A percentile compares a stretch with the other conserved stretches of the same genome.
These are phyloP conservation scores for Monascus ruber DNA, from an alignment of 2,329 filamentous ascomycete genomes.

Conservation along the genomic window DNA sequence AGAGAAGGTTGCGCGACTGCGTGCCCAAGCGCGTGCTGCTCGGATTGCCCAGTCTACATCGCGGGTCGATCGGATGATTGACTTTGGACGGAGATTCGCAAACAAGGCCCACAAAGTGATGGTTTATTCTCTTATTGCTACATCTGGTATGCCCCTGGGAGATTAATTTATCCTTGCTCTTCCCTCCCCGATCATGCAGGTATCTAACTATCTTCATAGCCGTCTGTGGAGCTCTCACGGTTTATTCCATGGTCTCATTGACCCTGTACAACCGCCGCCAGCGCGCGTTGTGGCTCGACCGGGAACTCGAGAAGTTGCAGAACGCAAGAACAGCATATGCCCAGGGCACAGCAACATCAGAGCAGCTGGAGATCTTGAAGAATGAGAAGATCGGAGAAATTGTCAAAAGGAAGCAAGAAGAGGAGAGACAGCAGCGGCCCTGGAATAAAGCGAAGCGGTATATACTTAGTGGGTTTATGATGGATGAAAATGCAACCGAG, in stretches of 20 bases:
- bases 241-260: conserved; percentile 55
- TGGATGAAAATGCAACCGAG: conserved; percentile 15
- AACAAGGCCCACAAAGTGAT: conserved; percentile 51
- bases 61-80: conserved; percentile 43
- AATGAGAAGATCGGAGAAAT: conserved; percentile 35
- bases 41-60: conserved; percentile 49
- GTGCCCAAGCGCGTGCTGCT: conserved; percentile 57
- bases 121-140: conserved; percentile 48
- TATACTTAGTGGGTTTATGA: conserved; percentile 28
- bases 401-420: conserved; percentile 26
- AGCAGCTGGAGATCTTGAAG: conserved; percentile 33
- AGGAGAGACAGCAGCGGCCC: conserved; percentile 26
- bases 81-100: conserved; percentile 44
- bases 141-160: conserved; percentile 41
- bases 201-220: no score
- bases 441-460: conserved; percentile 29
- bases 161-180: background rate
- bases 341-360: conserved; percentile 26
- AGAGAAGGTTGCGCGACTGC: conserved; percentile 57
- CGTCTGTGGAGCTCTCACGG: conserved; percentile 48
- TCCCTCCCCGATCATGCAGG: background rate
- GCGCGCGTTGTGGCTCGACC: conserved; percentile 50
- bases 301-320: conserved; percentile 30
- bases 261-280: conserved; percentile 57
- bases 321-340: conserved; percentile 32